phyloP scores from a whole-genome alignment of 352 stramenopile species.

The Globisporangium orthogonon region DNA sequence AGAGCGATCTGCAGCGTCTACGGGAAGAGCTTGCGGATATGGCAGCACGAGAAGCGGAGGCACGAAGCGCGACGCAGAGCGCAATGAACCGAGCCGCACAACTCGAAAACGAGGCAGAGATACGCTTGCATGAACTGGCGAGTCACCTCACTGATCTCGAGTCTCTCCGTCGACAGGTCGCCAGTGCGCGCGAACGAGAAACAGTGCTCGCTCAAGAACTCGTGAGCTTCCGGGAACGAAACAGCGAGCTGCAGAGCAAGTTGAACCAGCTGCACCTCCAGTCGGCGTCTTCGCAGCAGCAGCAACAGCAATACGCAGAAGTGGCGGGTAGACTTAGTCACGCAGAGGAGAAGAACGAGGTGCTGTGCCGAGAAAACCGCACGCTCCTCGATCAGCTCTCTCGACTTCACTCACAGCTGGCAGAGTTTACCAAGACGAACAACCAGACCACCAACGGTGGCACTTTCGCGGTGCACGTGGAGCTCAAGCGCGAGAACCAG shows the following conservation, averaged over 20 bases:
- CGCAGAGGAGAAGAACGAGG: slow-evolving; percentile 16
- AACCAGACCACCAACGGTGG: slow-evolving; percentile 14
- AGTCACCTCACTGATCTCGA: background rate
- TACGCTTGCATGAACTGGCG: background rate
- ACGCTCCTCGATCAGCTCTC: slow-evolving; percentile 28
- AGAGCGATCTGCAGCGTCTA: slow-evolving; percentile 5
- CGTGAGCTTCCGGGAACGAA: slow-evolving; percentile 2
- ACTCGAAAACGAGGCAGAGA: slow-evolving; percentile 4
- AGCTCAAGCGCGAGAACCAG: slow-evolving; percentile 74
- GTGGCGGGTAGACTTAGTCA: slow-evolving; percentile 4
- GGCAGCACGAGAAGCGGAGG: slow-evolving; percentile 1
- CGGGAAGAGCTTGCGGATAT: background rate
- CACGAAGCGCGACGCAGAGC: background rate
- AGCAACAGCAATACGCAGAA: slow-evolving; percentile 11
- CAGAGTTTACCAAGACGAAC: slow-evolving; percentile 15
- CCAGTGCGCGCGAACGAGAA: background rate
- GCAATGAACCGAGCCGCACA: slow-evolving; percentile 1
- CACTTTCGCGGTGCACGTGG: slow-evolving; percentile 59
- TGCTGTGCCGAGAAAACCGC: slow-evolving; percentile 23
- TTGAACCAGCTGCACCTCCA: slow-evolving; percentile 13
- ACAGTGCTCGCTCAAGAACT: slow-evolving; percentile 5
- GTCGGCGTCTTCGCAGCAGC: slow-evolving; percentile 1
- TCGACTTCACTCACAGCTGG: slow-evolving; percentile 31
- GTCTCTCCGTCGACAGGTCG: slow-evolving; percentile 6
- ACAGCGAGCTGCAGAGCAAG: slow-evolving; percentile 13